These are phyloP conservation scores for Rubroshorea leprosula DNA, from an alignment of 345 rosid genomes.

Conservation along the genomic window DNA sequence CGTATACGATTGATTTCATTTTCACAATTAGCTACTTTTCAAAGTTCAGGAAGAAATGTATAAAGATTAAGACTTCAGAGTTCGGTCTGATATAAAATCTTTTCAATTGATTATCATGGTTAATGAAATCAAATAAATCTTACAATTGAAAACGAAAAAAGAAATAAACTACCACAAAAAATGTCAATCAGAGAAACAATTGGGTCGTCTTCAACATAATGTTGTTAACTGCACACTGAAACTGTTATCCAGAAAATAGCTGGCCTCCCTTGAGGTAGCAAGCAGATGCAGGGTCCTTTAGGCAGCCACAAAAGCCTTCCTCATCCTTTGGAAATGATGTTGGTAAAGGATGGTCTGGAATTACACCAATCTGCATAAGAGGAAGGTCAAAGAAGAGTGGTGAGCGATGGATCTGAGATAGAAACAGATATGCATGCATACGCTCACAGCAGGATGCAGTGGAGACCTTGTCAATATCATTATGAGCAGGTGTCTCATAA, in stretches of 20 bases:
- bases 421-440: neutral
- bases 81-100: no score
- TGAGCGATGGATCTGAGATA: neutral
- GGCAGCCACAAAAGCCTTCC: conserved; percentile 71
- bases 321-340: conserved; percentile 70
- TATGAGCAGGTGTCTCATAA: conserved; percentile 92
- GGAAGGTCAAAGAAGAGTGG: neutral
- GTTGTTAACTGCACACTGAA: conserved; percentile 9
- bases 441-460: neutral
- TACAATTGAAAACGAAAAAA: no score
- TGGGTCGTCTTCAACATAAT: conserved; percentile 9
- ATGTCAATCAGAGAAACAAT: no score
- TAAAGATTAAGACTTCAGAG: no score
- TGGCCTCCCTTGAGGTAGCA: conserved; percentile 57
- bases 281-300: conserved; percentile 60
- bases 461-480: conserved; percentile 69
- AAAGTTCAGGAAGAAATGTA: no score
- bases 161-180: neutral
- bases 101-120: no score
- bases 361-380: conserved; percentile 64
- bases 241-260: conserved; percentile 49
- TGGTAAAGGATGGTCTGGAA: conserved; percentile 88
- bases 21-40: neutral
- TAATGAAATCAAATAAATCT: no score
- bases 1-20: neutral